phyloP scores from a whole-genome alignment of 805 yeast species.

The Candida maris region DNA sequence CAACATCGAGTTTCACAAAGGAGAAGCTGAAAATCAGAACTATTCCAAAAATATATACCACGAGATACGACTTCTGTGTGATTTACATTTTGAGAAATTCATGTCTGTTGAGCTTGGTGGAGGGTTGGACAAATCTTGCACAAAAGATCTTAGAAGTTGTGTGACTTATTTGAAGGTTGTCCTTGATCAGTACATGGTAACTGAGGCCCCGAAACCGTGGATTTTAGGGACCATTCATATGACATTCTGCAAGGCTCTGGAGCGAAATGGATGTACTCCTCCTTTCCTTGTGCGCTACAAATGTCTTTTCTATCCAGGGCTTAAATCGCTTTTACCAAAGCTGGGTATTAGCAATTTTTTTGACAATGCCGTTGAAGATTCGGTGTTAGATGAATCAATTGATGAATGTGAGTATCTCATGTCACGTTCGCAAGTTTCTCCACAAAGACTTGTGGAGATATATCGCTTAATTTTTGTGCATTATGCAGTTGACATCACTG shows the following conservation, averaged over 20 bases:
- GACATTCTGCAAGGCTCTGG: background rate
- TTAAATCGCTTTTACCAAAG: background rate
- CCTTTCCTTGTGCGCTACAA: constrained; percentile 1
- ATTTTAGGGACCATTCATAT: background rate
- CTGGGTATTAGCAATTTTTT: constrained; percentile 1
- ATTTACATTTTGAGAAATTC: background rate
- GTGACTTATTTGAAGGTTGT: too few relatives aligned
- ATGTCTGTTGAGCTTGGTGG: background rate
- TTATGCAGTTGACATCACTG: background rate
- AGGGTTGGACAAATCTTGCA: too few relatives aligned
- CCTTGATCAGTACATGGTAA: too few relatives aligned
- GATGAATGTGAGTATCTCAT: background rate
- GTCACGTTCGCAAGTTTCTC: background rate
- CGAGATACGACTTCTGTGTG: background rate
- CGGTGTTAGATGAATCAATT: background rate
- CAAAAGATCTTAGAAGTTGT: too few relatives aligned
- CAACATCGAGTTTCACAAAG: constrained; percentile 1
- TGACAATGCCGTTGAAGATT: background rate
- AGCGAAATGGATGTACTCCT: background rate
- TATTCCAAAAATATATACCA: background rate
- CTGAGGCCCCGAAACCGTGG: background rate
- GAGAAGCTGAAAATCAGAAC: background rate
- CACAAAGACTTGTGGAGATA: background rate
- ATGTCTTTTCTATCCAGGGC: constrained; percentile 1
- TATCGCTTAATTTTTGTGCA: background rate